Evolutionary conservation across 129 eudicot species (phyloP), one percentile per base, ranked within the genome.

Genomic region (Pseudognaphalium luteoalbum): DNA sequence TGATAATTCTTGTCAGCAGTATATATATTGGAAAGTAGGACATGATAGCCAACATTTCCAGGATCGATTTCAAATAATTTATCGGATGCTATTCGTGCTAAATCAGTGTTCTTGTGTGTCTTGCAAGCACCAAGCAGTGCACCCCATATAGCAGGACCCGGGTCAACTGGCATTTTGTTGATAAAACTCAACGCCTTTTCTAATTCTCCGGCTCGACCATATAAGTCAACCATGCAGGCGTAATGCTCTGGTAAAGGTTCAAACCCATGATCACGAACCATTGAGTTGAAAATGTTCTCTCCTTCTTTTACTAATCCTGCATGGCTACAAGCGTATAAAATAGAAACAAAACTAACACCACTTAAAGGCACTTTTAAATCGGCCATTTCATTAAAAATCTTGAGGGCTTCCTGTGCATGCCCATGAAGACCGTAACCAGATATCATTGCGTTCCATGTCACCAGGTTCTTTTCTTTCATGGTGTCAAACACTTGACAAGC

Each of bases 391-490:
- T 74, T 51, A 50, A 87, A 95, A 51, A 95, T 79, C 54, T 64
- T 68, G 51, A 91, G 68, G 20, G 99, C 99, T 70, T 95, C 92
- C 3, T 80, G 68, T 11, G 96, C 97, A 37, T 47, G 94, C n/a
- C 99, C 99, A 57, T 95, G 99, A 39, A 91, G 94, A 39, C 99
- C 97, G 57, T 94, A 94, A 8, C 90, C 97, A 14, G 99, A 87
- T 54, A 95, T 95, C 97, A 95, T 89, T 3, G 96, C 85, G 52
- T 95, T 95, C 97, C 97, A 95, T 44, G 99, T 89, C 54, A 95
- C 99, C 11, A 70, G 79, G 60, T 95, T 95, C 70, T 89, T 95
- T 33, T 88, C 89, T 2, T 62, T 54, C 90, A 91, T 73, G 16
- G n/a, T 35, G 66, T 95, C 89, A 72, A 95, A 87, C 19, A 89